Conservation (phyloP, 2,329 filamentous ascomycete genomes). For the Trichoderma arundinaceum region DNA sequence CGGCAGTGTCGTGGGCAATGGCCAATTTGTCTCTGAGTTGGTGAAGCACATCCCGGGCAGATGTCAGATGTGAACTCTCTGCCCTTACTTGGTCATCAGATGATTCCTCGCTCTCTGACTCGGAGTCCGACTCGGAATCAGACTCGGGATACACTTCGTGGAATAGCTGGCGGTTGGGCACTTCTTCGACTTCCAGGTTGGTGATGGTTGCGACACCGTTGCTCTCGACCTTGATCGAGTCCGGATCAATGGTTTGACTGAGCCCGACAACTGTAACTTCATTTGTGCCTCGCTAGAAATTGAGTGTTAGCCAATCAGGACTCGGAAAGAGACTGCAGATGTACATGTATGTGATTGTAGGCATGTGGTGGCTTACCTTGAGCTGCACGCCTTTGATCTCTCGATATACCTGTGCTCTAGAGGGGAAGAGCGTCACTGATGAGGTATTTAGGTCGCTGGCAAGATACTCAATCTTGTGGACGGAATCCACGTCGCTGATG, state of each 20-base stretch:
- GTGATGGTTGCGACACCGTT: conserved; percentile 61
- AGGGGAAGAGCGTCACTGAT: conserved; percentile 67
- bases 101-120: conserved; percentile 37
- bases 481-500: conserved; percentile 45
- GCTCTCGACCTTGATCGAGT: conserved; percentile 66
- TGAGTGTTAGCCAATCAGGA: background rate
- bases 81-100: conserved; percentile 36
- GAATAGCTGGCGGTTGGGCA: conserved; percentile 59
- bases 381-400: conserved; percentile 60
- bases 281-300: conserved; percentile 52
- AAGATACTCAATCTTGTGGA: conserved; percentile 56
- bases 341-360: no score
- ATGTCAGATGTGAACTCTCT: conserved; percentile 35
- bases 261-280: conserved; percentile 63
- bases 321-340: no score
- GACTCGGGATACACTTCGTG: conserved; percentile 55
- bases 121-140: conserved; percentile 40
- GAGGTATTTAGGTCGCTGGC: conserved; percentile 64
- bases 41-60: conserved; percentile 40
- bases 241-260: conserved; percentile 60
- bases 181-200: conserved; percentile 64
- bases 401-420: conserved; percentile 63
- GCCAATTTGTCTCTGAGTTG: conserved; percentile 37
- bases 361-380: conserved; percentile 35
- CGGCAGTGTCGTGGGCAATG: conserved; percentile 35